Evolutionary conservation across 495 filamentous ascomycete genomes (phyloP), one percentile per base, ranked within the genome.

Genomic region (Talaromyces wortmannii): DNA sequence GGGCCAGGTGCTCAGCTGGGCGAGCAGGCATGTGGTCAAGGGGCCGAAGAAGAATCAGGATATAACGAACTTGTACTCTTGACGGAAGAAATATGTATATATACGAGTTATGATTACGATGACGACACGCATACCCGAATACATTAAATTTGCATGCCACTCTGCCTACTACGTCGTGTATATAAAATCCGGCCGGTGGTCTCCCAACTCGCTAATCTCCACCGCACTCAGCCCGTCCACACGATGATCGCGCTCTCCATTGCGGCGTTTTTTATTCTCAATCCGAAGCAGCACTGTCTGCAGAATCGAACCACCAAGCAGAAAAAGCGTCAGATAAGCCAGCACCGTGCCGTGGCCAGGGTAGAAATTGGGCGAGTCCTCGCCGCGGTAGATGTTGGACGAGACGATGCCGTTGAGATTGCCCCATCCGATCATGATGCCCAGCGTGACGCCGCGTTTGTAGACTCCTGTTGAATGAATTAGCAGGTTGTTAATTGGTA

Each of bases 341-440:
- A 89, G 63, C 0, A 88, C 79, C 0, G 79, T 68, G 8, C 72
- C 79, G 51, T 88, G 84, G 0, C 85, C 85, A 0, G 77, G 73
- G 29, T 70, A 71, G 63, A 76, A 89, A 29, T 68, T 59, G 0
- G 85, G 85, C 15, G 69, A 68, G 55, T 85, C 81, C 12, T 69
- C 52, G 0, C 62, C 69, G 6, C 77, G 77, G 61, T 86, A 88
- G 76, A 73, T 90, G 66, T 94, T 92, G 55, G 80, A 87, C 58
- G 80, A 84, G 48, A 96, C 86, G 44, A 95, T 81, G 15, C 91
- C 90, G 69, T 94, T 95, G 18, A 97, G 73, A 58, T 97, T 97
- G 7, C 92, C 92, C 90, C 91, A 96, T 13, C 90, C 90, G 56
- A 95, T 91, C 23, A 95, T 88, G 40, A 96, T 83, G 0, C 92